Evolutionary conservation across 495 filamentous ascomycete species (phyloP).

Genomic region (Penicillium psychrofluorescens): DNA sequence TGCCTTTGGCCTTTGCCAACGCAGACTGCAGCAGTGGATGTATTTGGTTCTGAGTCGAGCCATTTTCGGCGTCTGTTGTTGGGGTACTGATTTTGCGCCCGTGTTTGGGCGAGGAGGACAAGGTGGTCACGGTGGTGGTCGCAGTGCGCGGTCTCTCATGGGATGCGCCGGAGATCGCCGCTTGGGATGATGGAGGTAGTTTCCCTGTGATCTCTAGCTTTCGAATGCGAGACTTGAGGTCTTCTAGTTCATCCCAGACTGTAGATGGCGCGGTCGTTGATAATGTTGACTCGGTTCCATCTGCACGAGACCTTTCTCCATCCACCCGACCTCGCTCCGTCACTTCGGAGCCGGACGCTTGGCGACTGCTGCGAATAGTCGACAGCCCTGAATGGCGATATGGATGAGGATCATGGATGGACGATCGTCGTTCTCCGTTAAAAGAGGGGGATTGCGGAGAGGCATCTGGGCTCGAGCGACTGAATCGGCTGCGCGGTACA

Average conservation of each 20-base stretch:
- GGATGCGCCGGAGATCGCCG: constrained; percentile 65
- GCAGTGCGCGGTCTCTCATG: constrained; percentile 84
- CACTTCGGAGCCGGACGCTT: constrained; percentile 40
- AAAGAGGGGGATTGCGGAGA: constrained; percentile 38
- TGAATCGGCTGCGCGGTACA: constrained; percentile 30
- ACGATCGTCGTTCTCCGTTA: constrained; percentile 39
- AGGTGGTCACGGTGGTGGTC: constrained; percentile 85
- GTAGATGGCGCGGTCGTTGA: constrained; percentile 86
- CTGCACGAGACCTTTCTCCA: constrained; percentile 44
- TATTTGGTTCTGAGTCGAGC: constrained; percentile 32
- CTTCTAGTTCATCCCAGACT: constrained; percentile 97
- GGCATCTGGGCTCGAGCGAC: constrained; percentile 31
- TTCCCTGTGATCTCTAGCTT: constrained; percentile 89
- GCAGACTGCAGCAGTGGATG: constrained; percentile 80
- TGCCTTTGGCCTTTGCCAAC: constrained; percentile 62
- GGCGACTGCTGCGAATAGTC: constrained; percentile 39
- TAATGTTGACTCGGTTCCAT: constrained; percentile 71
- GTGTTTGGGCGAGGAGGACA: constrained; percentile 79
- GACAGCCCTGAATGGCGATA: constrained; percentile 52
- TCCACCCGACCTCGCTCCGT: constrained; percentile 30
- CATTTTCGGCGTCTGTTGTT: constrained; percentile 34
- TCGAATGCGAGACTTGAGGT: constrained; percentile 87
- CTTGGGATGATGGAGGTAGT: constrained; percentile 69
- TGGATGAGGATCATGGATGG: constrained; percentile 36
- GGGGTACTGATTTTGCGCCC: constrained; percentile 47